These are phyloP conservation scores for Santalum album DNA, from an alignment of 164 flowering plant genomes.

Conservation along the genomic window DNA sequence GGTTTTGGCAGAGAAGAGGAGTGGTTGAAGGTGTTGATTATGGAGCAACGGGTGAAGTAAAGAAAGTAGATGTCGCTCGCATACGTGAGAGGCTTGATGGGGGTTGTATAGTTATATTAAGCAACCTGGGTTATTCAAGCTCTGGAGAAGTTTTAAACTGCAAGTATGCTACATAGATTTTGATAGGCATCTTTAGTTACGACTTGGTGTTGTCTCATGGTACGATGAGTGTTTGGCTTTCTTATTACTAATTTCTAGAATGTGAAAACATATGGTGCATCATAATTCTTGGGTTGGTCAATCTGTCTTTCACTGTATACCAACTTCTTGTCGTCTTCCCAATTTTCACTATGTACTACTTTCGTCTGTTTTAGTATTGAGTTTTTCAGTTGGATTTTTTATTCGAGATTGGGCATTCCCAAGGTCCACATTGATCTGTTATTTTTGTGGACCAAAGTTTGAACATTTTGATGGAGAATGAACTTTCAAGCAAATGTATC, in stretches of 20 bases:
- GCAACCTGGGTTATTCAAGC: slow-evolving; percentile 89
- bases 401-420: neutral
- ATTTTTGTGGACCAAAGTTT: too few species aligned
- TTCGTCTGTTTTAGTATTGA: neutral
- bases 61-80: slow-evolving; percentile 80
- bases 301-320: too few species aligned
- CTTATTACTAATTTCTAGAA: neutral
- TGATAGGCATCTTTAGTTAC: slow-evolving; percentile 17
- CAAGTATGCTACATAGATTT: slow-evolving; percentile 68
- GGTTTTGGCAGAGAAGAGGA: slow-evolving; percentile 65
- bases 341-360: neutral
- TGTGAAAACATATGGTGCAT: neutral
- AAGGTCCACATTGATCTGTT: too few species aligned
- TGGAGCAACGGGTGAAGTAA: slow-evolving; percentile 94
- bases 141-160: slow-evolving; percentile 97
- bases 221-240: neutral
- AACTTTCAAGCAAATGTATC: too few species aligned
- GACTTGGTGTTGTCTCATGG: slow-evolving; percentile 9
- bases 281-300: too few species aligned
- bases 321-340: neutral
- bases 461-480: too few species aligned
- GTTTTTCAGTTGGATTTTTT: neutral
- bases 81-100: slow-evolving; percentile 84
- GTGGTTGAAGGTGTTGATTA: slow-evolving; percentile 86
- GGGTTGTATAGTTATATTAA: slow-evolving; percentile 65